Evolutionary conservation across 2,329 filamentous ascomycete species (phyloP), one percentile per base, ranked within the genome.

Genomic region (Pseudogymnoascus sp.): DNA sequence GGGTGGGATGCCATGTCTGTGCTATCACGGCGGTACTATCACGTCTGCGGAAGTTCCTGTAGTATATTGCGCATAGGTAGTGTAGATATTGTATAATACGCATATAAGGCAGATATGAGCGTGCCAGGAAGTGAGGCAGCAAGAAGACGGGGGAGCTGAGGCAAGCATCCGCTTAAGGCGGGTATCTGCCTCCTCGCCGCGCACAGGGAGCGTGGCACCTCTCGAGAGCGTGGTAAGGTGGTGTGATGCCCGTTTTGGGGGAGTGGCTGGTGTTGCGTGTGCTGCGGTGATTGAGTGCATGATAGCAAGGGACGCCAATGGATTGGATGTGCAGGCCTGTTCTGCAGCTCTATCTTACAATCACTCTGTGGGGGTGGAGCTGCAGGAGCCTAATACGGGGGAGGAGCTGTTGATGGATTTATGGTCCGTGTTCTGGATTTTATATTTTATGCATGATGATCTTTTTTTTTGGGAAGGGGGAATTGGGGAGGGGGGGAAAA

Each of bases 171-270:
- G 29, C 29, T 10, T 31, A 26, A 23, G 21, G 18, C 39, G 34
- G 34, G 31, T 61, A 61, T 34, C 31, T 61, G 34, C 39, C 3
- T 61, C 16, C 4, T 16, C 23, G 23, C 16, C n/a, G 16, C 11
- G 7, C 29, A 51, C 61, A 26, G 61, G 61, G 14, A 47, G n/a
- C 59, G 34, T 36, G 61, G 39, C 47, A 62, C 61, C 61, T 62
- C 47, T 54, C 47, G 16, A 29, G 47, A 16, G 26, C 26, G 26
- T 31, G 47, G 21, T 7, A 12, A 0, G 4, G 47, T 54, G 26
- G 47, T 54, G 47, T 54, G 47, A 54, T 54, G 8, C 14, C n/a
- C n/a, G 26, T 1, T 7, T n/a, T 29, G 21, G 29, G 39, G 7
- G 60, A 34, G 60, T 62, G 39, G 36, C 4, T 5, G 61, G 40